These are phyloP conservation scores for Pelagomonas calceolata DNA, from an alignment of 108 stramenopile genomes.

Conservation along the genomic window DNA sequence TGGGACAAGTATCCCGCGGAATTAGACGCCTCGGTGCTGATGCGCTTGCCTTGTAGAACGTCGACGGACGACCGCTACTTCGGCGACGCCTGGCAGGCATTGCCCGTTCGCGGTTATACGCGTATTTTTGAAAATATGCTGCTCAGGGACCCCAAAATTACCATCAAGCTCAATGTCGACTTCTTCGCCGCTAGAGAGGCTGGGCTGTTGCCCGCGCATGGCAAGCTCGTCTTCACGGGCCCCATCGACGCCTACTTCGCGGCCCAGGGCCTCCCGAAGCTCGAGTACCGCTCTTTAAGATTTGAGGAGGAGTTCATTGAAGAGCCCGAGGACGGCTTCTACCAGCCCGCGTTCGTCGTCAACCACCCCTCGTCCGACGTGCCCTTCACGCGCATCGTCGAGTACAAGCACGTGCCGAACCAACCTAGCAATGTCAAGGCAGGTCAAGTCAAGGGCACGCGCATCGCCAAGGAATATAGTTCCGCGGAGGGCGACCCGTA, in stretches of 20 bases:
- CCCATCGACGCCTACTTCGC: constrained; percentile 67
- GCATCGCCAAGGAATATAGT: constrained; percentile 22
- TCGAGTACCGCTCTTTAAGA: constrained; percentile 61
- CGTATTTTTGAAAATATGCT: constrained; percentile 50
- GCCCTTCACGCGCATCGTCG: constrained; percentile 23
- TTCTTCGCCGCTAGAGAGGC: constrained; percentile 47
- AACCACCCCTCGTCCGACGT: constrained; percentile 16
- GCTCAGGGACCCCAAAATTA: constrained; percentile 41
- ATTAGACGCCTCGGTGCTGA: constrained; percentile 52
- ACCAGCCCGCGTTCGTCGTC: constrained; percentile 7
- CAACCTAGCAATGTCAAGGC: constrained; percentile 49
- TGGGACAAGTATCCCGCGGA: constrained; percentile 60
- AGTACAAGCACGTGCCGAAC: constrained; percentile 58
- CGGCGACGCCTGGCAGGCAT: constrained; percentile 56
- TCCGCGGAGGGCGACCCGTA: constrained; percentile 24
- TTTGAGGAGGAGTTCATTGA: constrained; percentile 54
- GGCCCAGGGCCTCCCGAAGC: constrained; percentile 44
- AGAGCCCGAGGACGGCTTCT: constrained; percentile 12
- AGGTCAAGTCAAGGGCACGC: constrained; percentile 38
- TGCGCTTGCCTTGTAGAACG: constrained; percentile 60
- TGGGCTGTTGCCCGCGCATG: constrained; percentile 22
- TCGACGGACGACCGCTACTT: constrained; percentile 59
- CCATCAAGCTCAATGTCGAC: constrained; percentile 46
- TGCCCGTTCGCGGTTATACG: constrained; percentile 62
- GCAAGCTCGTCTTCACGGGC: constrained; percentile 52